Evolutionary conservation across 2,329 filamentous ascomycete genomes (phyloP).

Genomic region (Biscogniauxia sp.): DNA sequence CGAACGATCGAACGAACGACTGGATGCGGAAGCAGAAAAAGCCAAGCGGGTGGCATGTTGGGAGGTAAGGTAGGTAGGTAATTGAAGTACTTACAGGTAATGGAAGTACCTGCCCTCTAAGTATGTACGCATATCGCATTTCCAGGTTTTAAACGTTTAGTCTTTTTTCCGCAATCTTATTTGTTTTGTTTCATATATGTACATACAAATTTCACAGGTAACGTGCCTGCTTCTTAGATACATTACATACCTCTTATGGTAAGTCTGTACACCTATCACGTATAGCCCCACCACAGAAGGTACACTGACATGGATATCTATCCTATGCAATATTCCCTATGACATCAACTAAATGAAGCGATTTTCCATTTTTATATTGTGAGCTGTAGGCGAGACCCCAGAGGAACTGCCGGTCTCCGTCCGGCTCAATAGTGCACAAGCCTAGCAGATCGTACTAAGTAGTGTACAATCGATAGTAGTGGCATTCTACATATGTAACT

Average conservation of each 20-base stretch:
- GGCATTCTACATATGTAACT: background rate
- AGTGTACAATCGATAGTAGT: too few species aligned
- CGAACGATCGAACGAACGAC: background rate
- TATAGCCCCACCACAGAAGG: background rate
- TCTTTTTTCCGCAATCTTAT: background rate
- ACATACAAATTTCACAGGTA: background rate
- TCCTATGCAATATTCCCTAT: background rate
- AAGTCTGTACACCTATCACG: background rate
- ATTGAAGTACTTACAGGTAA: too few species aligned
- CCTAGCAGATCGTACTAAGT: background rate
- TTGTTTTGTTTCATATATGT: background rate
- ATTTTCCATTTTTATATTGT: background rate
- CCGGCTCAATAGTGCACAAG: background rate
- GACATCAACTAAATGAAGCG: background rate
- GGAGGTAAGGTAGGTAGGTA: too few species aligned
- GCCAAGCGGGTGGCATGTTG: background rate
- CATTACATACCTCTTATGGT: background rate
- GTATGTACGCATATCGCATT: background rate
- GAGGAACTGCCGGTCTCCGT: background rate
- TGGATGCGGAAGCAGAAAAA: background rate
- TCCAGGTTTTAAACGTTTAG: background rate
- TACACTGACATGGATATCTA: background rate
- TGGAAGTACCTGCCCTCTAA: too few species aligned
- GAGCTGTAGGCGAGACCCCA: background rate
- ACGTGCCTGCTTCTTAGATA: background rate